Percentiles rank a stretch among this genome's conserved stretches.
Evolutionary conservation across 2,329 filamentous ascomycete species (phyloP).

Genomic region (Cryphonectria japonica): DNA sequence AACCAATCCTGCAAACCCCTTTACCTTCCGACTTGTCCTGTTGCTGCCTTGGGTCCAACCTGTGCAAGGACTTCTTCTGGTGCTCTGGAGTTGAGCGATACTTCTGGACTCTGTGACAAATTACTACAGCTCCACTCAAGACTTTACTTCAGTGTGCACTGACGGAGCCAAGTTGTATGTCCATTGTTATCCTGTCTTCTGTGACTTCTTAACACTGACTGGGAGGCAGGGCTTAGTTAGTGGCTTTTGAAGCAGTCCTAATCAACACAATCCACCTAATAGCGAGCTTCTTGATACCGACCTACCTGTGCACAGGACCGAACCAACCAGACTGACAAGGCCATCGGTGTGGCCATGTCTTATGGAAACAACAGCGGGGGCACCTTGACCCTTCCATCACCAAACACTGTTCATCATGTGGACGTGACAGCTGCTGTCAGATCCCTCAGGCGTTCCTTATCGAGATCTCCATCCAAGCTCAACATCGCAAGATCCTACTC

Average conservation of each 20-base stretch:
- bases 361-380: slow-evolving; percentile 68
- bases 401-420: slow-evolving; percentile 79
- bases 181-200: background rate
- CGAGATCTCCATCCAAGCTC: slow-evolving; percentile 92
- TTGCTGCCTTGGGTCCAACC: background rate
- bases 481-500: slow-evolving; percentile 59
- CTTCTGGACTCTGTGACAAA: background rate
- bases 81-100: background rate
- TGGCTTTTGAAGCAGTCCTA: background rate
- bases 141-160: background rate
- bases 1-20: background rate
- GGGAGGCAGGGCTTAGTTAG: background rate
- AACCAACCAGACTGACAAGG: background rate
- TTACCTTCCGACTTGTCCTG: background rate
- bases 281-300: background rate
- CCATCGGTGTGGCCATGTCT: slow-evolving; percentile 50
- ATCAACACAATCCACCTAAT: background rate
- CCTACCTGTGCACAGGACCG: background rate
- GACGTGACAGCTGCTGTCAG: slow-evolving; percentile 78
- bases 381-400: slow-evolving; percentile 84
- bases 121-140: background rate
- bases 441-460: slow-evolving; percentile 84
- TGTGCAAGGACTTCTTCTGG: background rate
- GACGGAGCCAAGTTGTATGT: background rate
- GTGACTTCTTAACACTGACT: background rate